Percentiles rank a stretch among this genome's conserved stretches.
Evolutionary conservation across 148 eudicot genomes (phyloP).

Genomic region (Vaccinium vitisidaea): DNA sequence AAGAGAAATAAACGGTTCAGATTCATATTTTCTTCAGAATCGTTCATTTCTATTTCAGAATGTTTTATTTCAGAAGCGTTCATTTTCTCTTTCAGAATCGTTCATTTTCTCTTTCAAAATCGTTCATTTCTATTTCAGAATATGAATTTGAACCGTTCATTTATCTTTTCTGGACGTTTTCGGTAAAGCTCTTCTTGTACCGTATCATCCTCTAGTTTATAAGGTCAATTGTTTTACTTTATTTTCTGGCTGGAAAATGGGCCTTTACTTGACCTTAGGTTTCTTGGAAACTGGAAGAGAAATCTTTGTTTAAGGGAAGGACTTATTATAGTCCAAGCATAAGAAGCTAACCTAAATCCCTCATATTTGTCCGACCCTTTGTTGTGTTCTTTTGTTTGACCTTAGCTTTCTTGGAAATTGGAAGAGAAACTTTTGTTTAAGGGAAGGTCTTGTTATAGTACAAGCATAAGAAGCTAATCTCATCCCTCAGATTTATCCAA

Average conservation of each 20-base stretch:
- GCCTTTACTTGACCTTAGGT: background rate
- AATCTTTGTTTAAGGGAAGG: background rate
- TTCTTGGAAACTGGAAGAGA: background rate
- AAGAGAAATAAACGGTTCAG: no score
- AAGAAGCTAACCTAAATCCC: constrained; percentile 2
- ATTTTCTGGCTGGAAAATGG: background rate
- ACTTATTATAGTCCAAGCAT: constrained; percentile 1
- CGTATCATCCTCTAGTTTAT: background rate
- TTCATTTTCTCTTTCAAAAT: no score
- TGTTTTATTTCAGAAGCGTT: no score
- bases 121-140: no score
- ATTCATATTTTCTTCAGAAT: no score
- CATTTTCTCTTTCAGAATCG: no score
- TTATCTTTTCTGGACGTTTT: no score
- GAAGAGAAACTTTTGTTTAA: background rate
- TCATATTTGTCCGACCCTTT: background rate
- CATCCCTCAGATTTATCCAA: background rate
- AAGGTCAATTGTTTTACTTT: background rate
- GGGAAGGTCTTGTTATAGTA: background rate
- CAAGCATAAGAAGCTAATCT: constrained; percentile 8
- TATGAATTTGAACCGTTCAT: no score
- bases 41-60: no score
- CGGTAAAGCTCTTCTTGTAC: no score
- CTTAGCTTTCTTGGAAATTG: background rate
- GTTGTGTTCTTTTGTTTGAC: background rate